These are phyloP conservation scores for Saccharomyces paradoxus DNA, from an alignment of 805 yeast species.

Conservation along the genomic window DNA sequence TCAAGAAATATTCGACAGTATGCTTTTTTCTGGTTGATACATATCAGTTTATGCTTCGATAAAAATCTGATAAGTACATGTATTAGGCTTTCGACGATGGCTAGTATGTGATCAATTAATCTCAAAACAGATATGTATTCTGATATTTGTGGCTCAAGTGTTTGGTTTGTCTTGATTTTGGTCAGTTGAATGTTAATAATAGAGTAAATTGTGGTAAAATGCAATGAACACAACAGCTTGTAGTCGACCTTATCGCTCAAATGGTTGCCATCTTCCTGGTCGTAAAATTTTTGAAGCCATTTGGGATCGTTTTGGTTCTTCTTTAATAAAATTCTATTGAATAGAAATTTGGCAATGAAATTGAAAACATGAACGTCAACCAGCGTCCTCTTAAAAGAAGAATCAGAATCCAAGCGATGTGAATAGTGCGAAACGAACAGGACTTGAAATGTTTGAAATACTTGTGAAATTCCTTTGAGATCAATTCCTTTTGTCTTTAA, in stretches of 20 bases:
- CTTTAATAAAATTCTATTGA: not conserved
- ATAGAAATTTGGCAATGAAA: not conserved
- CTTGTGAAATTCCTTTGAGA: conserved; percentile 1
- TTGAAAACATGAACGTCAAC: not conserved
- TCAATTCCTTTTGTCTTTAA: not conserved
- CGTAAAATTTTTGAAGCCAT: conserved; percentile 2
- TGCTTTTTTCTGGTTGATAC: not conserved
- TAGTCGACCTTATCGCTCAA: not conserved
- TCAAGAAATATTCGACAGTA: not conserved
- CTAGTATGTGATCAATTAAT: conserved; percentile 1
- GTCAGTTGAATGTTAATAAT: not conserved
- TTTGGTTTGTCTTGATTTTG: not conserved
- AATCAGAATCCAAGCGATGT: not conserved
- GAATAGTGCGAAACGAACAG: conserved; percentile 14
- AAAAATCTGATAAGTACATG: not conserved
- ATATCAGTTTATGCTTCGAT: not conserved
- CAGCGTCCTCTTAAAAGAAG: not conserved
- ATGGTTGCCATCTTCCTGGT: conserved; percentile 7
- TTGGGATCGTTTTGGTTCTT: not conserved
- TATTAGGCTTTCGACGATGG: conserved; percentile 3
- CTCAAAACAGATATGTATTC: not conserved
- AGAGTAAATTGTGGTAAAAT: not conserved
- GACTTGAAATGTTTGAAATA: conserved; percentile 15
- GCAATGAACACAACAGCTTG: not conserved
- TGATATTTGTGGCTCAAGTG: not conserved